Conservation (phyloP, 2,329 filamentous ascomycete species). For the Gyromitra esculenta region DNA sequence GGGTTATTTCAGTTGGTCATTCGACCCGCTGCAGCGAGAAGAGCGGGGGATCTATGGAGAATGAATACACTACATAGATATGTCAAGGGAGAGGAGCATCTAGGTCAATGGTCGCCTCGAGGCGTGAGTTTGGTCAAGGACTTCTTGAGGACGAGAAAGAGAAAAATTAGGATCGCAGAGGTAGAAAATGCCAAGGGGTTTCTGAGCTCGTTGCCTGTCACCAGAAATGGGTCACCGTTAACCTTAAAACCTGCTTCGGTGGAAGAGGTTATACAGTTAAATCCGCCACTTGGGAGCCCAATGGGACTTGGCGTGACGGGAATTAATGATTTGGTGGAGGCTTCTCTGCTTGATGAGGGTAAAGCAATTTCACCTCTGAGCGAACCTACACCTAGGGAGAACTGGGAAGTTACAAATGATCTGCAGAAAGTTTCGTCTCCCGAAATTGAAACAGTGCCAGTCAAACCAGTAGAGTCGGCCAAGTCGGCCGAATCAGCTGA, state of each 20-base stretch:
- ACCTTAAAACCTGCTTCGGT: conserved; percentile 41
- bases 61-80: conserved; percentile 96
- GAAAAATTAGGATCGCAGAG: conserved; percentile 77
- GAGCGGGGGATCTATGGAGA: conserved; percentile 91
- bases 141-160: conserved; percentile 78
- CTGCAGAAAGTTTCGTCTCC: conserved; percentile 46
- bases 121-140: conserved; percentile 92
- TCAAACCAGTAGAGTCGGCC: conserved; percentile 1
- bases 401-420: conserved; percentile 59
- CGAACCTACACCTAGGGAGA: conserved; percentile 52
- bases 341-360: conserved; percentile 20
- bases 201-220: conserved; percentile 64
- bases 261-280: conserved; percentile 26
- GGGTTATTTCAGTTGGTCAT: conserved; percentile 87
- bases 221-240: conserved; percentile 43
- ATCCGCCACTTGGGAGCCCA: conserved; percentile 6
- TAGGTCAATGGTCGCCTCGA: conserved; percentile 85
- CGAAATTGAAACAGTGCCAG: conserved; percentile 7
- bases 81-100: conserved; percentile 90
- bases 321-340: conserved; percentile 31
- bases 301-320: conserved; percentile 34
- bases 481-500: neutral
- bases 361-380: conserved; percentile 12
- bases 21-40: conserved; percentile 87
- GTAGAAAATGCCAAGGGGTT: conserved; percentile 78